phyloP scores from a whole-genome alignment of 768 basidiomycete genomes.

The Pleurotus tuoliensis region DNA sequence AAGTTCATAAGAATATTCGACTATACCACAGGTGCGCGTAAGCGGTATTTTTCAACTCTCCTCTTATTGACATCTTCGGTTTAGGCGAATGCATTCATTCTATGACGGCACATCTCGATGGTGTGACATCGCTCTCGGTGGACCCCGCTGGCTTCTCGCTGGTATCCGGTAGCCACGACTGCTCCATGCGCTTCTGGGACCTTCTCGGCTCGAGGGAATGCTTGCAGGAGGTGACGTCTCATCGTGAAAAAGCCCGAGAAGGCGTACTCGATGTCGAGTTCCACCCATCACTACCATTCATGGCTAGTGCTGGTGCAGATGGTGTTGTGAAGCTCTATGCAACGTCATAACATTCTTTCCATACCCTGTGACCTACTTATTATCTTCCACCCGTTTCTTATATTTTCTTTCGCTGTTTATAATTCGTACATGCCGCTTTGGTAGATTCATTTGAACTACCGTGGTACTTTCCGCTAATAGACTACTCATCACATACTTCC shows the following conservation, averaged over 20 bases:
- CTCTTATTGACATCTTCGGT: constrained; percentile 5
- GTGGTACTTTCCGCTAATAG: constrained; percentile 5
- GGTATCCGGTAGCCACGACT: constrained; percentile 90
- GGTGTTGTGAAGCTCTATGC: constrained; percentile 91
- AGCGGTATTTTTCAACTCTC: background rate
- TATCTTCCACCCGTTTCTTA: constrained; percentile 1
- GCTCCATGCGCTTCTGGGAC: constrained; percentile 94
- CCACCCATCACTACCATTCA: constrained; percentile 77
- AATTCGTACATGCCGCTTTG: background rate
- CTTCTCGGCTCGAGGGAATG: constrained; percentile 75
- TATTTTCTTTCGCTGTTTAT: constrained; percentile 6
- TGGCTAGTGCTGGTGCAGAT: constrained; percentile 95
- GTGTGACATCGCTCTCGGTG: constrained; percentile 87
- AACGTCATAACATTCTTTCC: constrained; percentile 54
- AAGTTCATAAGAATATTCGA: constrained; percentile 91
- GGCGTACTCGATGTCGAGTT: constrained; percentile 88
- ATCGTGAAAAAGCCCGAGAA: constrained; percentile 86
- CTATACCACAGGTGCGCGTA: constrained; percentile 63
- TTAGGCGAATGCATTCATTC: constrained; percentile 84
- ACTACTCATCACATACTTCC: constrained; percentile 1
- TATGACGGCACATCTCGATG: constrained; percentile 87
- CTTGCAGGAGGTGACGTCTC: constrained; percentile 84
- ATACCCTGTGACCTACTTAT: constrained; percentile 8
- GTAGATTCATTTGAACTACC: constrained; percentile 6
- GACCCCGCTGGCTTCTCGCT: constrained; percentile 85